Evolutionary conservation across 139 green algal genomes (phyloP), one percentile per base, ranked within the genome.

Genomic region (Picochlorum sp.): DNA sequence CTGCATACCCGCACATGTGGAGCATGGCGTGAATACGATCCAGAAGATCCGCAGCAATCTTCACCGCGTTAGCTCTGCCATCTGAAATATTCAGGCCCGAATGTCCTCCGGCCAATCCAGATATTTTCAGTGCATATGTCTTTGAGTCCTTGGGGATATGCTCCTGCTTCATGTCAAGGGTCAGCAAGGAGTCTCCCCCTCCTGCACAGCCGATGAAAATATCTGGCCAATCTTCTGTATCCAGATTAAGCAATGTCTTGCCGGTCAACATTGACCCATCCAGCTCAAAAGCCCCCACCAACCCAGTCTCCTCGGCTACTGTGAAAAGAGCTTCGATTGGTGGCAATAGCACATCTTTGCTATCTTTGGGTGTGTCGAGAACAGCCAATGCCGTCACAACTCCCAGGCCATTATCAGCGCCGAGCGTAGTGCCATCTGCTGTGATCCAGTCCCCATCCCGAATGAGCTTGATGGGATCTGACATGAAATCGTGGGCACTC

Each of bases 271-370:
- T 71, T 21, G 62, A 60, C 4, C 68, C 57, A 26, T 84, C 76
- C 41, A 92, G 69, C 4, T 60, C 41, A 49, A 86, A 84, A 0
- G 85, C 85, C 57, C 71, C 71, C 9, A 61, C 79, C 37, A 88
- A 72, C 2, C 85, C 83, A 6, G 73, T 85, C 70, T 89, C 85
- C 70, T 86, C 79, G 56, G 86, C 84, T 37, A 89, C 71, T 0
- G 85, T 92, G 75, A 92, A 92, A 7, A 92, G 79, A 60, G 67
- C 79, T 76, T 92, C 84, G 13, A 92, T 66, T 1, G 85, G 84
- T 1, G 85, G 85, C 49, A 92, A 74, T 13, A 54, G 5, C 2
- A 20, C 16, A 20, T 54, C 47, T 67, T 75, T 75, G 23, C 71
- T 60, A 14, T 49, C 61, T 1, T 37, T 5, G 0, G 79, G 79